Evolutionary conservation across 441 rosid species (phyloP), one percentile per base, ranked within the genome.

Genomic region (Corymbia citriodora): DNA sequence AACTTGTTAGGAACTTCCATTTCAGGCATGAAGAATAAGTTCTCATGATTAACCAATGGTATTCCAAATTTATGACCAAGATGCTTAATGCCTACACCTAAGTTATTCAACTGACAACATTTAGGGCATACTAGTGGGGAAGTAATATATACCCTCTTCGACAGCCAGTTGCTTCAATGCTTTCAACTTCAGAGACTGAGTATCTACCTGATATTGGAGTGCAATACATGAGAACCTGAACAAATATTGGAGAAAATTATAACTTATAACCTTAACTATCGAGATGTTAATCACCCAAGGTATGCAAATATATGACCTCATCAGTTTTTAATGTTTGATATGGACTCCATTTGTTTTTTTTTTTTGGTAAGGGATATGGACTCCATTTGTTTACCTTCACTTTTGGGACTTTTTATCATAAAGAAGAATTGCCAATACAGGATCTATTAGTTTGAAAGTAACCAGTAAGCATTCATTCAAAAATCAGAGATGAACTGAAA

Each of bases 81-180:
- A 79, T 45, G 52, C 85, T 45, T 79, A 45, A 79, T 45, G 52
- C 52, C 85, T 45, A 45, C 6, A 48, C 52, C 14, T 5, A 17
- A 79, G 85, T 79, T 79, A 79, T 23, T 45, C n/a, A 23, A 40
- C 85, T 27, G 29, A 45, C 52, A 12, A 25, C 45, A 23, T 45
- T 79, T 79, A 79, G 52, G 52, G 85, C 85, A 45, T 79, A 7
- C 52, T 45, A n/a, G n/a, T 45, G 85, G 85, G 89, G 91, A 36
- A 87, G 55, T 40, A 10, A 11, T 68, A 33, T 90, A 89, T 92
- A 97, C 99, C 99, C 94, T 98, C 99, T 95, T 98, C 99, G 48
- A 92, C 81, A 90, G 98, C 98, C 89, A 97, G 97, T 94, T 96
- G 99, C 92, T 96, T 96, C 99, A 99, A 98, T 65, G 96, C 96